These are phyloP conservation scores for Candida krabiensis DNA, from an alignment of 805 yeast species.

Conservation along the genomic window DNA sequence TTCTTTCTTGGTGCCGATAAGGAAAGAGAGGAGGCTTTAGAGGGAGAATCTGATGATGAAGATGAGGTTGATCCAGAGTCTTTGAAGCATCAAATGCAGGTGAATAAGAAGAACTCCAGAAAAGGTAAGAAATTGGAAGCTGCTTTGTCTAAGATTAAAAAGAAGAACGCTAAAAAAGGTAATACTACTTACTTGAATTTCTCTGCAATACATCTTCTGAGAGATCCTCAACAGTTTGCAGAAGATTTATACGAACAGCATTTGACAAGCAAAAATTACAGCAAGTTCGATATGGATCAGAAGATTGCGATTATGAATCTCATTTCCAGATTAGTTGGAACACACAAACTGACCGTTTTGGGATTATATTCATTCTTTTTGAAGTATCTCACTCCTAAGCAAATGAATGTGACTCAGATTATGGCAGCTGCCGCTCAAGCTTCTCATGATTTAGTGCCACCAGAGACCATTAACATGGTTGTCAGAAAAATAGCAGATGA, in stretches of 20 bases:
- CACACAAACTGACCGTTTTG: slow-evolving; percentile 87
- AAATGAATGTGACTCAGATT: slow-evolving; percentile 88
- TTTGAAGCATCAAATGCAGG: slow-evolving; percentile 75
- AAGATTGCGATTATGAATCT: slow-evolving; percentile 85
- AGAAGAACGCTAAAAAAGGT: slow-evolving; percentile 57
- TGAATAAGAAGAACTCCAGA: slow-evolving; percentile 80
- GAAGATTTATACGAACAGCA: slow-evolving; percentile 76
- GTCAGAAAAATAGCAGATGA: slow-evolving; percentile 95
- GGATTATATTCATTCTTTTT: slow-evolving; percentile 88
- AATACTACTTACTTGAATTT: slow-evolving; percentile 78
- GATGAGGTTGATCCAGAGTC: slow-evolving; percentile 70
- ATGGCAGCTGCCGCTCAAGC: slow-evolving; percentile 98
- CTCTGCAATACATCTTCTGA: slow-evolving; percentile 87
- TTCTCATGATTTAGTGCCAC: slow-evolving; percentile 95
- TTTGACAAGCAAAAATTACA: slow-evolving; percentile 64
- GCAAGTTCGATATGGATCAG: slow-evolving; percentile 80
- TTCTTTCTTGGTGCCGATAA: slow-evolving; percentile 95
- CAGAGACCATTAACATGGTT: slow-evolving; percentile 78
- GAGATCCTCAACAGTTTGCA: slow-evolving; percentile 98
- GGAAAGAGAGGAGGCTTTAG: slow-evolving; percentile 83
- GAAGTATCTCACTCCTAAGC: slow-evolving; percentile 92
- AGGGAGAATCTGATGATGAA: slow-evolving; percentile 67
- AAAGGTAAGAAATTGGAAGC: slow-evolving; percentile 76
- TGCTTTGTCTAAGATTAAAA: slow-evolving; percentile 69
- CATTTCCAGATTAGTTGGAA: slow-evolving; percentile 86